These are phyloP conservation scores for Erysimum cheiri DNA, from an alignment of 441 rosid species.

Conservation along the genomic window DNA sequence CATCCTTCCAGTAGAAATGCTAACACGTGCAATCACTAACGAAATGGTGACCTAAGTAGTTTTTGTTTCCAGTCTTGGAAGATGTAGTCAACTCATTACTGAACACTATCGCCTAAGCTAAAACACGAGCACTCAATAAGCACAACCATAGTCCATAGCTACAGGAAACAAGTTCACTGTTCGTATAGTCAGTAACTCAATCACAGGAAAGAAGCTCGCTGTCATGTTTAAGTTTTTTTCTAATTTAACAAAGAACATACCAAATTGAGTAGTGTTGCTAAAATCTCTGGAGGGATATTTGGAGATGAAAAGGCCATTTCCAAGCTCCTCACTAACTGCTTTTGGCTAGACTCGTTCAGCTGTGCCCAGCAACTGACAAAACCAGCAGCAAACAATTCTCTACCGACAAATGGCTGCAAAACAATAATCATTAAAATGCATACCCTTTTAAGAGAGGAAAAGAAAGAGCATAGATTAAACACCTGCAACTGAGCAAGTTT, in stretches of 20 bases:
- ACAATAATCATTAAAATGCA: slow-evolving; percentile 44
- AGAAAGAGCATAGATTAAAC: slow-evolving; percentile 32
- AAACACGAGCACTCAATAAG: slow-evolving; percentile 31
- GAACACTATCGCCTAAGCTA: slow-evolving; percentile 29
- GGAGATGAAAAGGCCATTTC: slow-evolving; percentile 99
- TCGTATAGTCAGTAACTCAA: slow-evolving; percentile 16
- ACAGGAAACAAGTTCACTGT: slow-evolving; percentile 25
- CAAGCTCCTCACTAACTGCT: slow-evolving; percentile 90
- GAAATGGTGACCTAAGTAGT: slow-evolving; percentile 29
- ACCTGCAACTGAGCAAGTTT: slow-evolving; percentile 99
- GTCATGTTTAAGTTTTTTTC: slow-evolving; percentile 14
- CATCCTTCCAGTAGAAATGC: slow-evolving; percentile 18
- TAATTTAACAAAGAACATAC: slow-evolving; percentile 50
- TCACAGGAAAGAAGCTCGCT: neutral
- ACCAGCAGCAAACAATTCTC: slow-evolving; percentile 99
- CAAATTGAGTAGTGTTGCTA: slow-evolving; percentile 96
- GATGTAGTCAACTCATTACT: slow-evolving; percentile 25
- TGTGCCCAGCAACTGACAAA: slow-evolving; percentile 99
- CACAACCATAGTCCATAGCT: slow-evolving; percentile 8
- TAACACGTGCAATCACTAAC: slow-evolving; percentile 15
- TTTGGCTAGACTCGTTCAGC: slow-evolving; percentile 89
- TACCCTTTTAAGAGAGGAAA: slow-evolving; percentile 28
- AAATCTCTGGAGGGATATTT: slow-evolving; percentile 99
- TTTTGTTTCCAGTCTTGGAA: slow-evolving; percentile 20
- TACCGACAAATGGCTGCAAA: slow-evolving; percentile 95